A percentile compares a stretch with the other conserved stretches of the same genome.
Evolutionary conservation across 345 rosid species (phyloP).

Genomic region (Xanthoceras sorbifolium): DNA sequence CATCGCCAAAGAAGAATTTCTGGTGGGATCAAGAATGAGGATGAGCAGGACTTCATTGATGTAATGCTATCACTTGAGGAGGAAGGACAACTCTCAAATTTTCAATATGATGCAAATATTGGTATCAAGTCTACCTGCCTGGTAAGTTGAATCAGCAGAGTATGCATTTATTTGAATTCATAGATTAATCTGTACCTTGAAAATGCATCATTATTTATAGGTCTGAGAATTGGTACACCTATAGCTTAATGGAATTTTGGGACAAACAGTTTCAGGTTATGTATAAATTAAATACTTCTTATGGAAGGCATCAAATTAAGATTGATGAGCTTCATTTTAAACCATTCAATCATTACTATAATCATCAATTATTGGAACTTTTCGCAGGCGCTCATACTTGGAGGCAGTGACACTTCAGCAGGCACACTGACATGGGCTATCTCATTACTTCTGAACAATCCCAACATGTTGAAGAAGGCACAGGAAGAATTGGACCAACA

Average conservation of each 20-base stretch:
- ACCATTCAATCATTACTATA: background rate
- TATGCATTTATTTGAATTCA: background rate
- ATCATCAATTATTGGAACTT: background rate
- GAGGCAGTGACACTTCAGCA: slow-evolving; percentile 49
- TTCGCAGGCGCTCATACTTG: slow-evolving; percentile 50
- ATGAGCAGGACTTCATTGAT: slow-evolving; percentile 50
- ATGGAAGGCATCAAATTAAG: background rate
- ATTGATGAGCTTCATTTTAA: background rate
- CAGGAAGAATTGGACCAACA: slow-evolving; percentile 52
- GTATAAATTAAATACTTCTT: no score
- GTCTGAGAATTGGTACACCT: no score
- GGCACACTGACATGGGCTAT: slow-evolving; percentile 62
- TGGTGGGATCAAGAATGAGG: slow-evolving; percentile 14
- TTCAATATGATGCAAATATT: slow-evolving; percentile 42
- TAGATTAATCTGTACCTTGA: background rate
- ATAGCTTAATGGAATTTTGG: background rate
- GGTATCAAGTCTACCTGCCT: slow-evolving; percentile 60
- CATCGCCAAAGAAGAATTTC: slow-evolving; percentile 40
- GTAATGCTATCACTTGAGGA: slow-evolving; percentile 54
- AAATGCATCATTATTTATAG: no score
- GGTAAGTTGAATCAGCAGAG: slow-evolving; percentile 34
- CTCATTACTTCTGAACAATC: slow-evolving; percentile 58
- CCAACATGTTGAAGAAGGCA: slow-evolving; percentile 37
- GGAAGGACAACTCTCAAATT: slow-evolving; percentile 37
- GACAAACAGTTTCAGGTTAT: no score